These are phyloP conservation scores for Citrullus mucosospermus DNA, from an alignment of 306 rosid genomes.

Conservation along the genomic window DNA sequence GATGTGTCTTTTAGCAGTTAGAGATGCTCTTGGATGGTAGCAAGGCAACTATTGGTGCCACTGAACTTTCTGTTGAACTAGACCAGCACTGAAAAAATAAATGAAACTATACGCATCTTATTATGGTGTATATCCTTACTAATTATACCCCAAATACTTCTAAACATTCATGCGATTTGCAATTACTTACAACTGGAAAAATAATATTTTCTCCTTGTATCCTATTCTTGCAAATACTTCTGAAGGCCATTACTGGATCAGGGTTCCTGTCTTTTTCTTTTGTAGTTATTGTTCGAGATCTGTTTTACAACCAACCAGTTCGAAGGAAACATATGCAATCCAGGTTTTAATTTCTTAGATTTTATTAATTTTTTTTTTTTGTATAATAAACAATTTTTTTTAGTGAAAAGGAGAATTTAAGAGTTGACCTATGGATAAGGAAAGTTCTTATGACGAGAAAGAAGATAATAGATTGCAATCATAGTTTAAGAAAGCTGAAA, in stretches of 20 bases:
- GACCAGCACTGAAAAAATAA: no score
- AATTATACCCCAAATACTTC: background rate
- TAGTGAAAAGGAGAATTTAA: background rate
- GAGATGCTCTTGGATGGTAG: background rate
- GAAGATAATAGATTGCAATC: background rate
- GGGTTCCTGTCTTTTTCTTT: background rate
- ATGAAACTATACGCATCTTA: background rate
- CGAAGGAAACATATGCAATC: conserved; percentile 73
- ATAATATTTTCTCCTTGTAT: background rate
- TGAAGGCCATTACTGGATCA: background rate
- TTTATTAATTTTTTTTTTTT: background rate
- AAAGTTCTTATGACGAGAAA: background rate
- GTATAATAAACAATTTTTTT: background rate
- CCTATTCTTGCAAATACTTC: background rate
- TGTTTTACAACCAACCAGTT: conserved; percentile 95
- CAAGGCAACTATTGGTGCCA: background rate
- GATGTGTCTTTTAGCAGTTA: background rate
- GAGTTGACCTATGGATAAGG: background rate
- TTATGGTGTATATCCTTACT: background rate
- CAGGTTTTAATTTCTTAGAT: conserved; percentile 41
- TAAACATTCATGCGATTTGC: conserved; percentile 6
- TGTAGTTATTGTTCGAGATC: conserved; percentile 76
- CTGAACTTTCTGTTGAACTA: no score
- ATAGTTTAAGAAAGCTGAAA: background rate
- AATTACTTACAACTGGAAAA: background rate